Percentiles rank a stretch among this genome's conserved stretches.
phyloP scores from a whole-genome alignment of 352 stramenopile genomes.

The Thalassiosira hispida region DNA sequence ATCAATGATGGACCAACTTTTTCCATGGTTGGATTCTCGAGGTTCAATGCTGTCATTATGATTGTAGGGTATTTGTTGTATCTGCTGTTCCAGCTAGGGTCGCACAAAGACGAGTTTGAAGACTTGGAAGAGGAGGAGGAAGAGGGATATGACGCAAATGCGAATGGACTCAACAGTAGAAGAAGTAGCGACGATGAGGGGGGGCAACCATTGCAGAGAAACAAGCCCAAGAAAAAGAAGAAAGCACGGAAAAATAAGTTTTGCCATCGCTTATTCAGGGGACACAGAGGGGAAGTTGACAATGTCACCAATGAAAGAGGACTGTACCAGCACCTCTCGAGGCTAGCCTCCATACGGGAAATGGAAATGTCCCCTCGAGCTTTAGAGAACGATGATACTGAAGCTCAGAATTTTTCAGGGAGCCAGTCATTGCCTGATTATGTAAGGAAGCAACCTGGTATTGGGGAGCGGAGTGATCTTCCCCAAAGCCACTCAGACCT shows the following conservation, averaged over 20 bases:
- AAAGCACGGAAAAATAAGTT: conserved; percentile 52
- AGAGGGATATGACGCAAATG: conserved; percentile 7
- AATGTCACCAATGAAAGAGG: conserved; percentile 12
- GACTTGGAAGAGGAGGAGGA: conserved; percentile 60
- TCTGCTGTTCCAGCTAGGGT: conserved; percentile 81
- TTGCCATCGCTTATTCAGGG: conserved; percentile 34
- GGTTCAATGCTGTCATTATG: conserved; percentile 83
- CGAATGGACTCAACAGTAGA: conserved; percentile 10
- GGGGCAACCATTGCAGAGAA: not conserved
- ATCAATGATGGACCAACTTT: conserved; percentile 53
- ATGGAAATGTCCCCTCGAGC: conserved; percentile 16
- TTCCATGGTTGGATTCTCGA: conserved; percentile 65
- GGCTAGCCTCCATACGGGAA: conserved; percentile 22
- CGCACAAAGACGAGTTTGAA: conserved; percentile 84
- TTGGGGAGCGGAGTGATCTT: not conserved
- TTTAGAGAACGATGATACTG: not conserved
- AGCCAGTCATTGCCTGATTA: conserved; percentile 17
- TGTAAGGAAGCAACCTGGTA: conserved; percentile 3
- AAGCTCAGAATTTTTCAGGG: not conserved
- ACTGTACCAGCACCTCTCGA: conserved; percentile 10
- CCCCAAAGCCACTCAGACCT: conserved; percentile 17
- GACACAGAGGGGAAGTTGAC: not conserved
- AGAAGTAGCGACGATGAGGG: not conserved
- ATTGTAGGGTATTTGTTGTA: conserved; percentile 81
- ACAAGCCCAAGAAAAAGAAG: conserved; percentile 13